Evolutionary conservation across 257 asterid species (phyloP), one percentile per base, ranked within the genome.

Genomic region (Solanum pimpinellifolium): DNA sequence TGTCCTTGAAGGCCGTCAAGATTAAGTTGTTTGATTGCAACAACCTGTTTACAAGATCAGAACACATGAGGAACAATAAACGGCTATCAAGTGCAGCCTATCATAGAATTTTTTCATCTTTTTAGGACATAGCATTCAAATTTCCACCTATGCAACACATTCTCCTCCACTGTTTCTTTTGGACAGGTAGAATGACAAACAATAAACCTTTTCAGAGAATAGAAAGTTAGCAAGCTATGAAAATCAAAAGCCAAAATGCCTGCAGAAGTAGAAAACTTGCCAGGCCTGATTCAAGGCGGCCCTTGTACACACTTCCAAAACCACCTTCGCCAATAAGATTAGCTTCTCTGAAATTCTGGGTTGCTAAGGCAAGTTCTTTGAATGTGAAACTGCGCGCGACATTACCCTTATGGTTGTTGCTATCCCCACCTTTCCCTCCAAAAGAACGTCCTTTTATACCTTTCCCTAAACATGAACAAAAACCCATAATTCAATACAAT

Each of bases 1-100:
- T 93, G 91, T 84, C 99, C 99, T 90, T 96, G 99, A 87, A 91
- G 93, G 16, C 99, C 99, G 52, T 96, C 96, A 23, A 91, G 96
- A 90, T 96, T 95, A 78, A 96, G 98, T 89, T 89, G 97, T 89
- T 96, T 96, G 84, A 96, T 92, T n/a, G 99, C 99, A 65, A 95
- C 98, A 87, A 87, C 78, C 98, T 95, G 92, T 46, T 62, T 78
- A 86, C 41, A 37, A 62, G 87, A 46, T 15, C 69, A 44, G 70
- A 27, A 83, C 66, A 72, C 46, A 39, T 4, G 16, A 80, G 14
- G 6, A 49, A 81, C 69, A 81, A 49, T 47, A 3, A 20, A 20
- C 6, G 10, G 16, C 35, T 4, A 76, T 47, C 60, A 42, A 76
- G 4, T 76, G 60, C 37, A 76, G 37, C 23, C 82, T 83, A 90